Evolutionary conservation across 2,329 filamentous ascomycete genomes (phyloP), one percentile per base, ranked within the genome.

Genomic region (Zelopaecilomyces penicillatus): DNA sequence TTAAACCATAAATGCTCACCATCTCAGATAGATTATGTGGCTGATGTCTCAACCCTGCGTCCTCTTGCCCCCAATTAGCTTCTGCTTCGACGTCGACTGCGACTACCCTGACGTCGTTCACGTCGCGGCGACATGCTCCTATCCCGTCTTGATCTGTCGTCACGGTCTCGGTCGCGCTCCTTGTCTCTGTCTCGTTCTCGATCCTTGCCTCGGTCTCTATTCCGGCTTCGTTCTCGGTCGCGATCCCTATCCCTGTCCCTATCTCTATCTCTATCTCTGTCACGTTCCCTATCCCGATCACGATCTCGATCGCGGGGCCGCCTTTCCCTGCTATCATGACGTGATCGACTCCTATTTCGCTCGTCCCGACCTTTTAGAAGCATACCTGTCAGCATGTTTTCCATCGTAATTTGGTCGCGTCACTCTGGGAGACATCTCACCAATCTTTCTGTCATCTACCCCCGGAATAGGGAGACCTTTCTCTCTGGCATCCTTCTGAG

Each of bases 391-490:
- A 49, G 61, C 57, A 38, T 57, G 58, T 28, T 43, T 37, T 61
- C 57, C 47, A 49, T 54, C 39, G 44, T 43, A 43, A 5, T 54
- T 53, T 38, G 56, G 52, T 12, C 44, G 46, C 46, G 54, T 55
- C 60, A 50, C 65, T 65, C 37, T 70, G 55, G 56, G 72, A 62
- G 43, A 71, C 66, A 43, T 72, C 64, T 74, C 71, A 12, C 66
- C 68, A 5, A 19, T 67, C 49, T 65, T 66, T 50, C 67, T 71
- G 51, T 78, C 75, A 43, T 78, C 73, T n/a, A 78, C 65, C n/a
- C 75, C 74, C 0, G 76, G 75, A 19, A 78, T 62, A 1, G 76
- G 75, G 35, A 79, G 58, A 6, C 77, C 77, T 56, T 81, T 81
- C 39, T 71, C 71, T 30, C 75, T 69, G 30, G 78, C 78, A 52